Conservation (phyloP, 345 rosid genomes). For the Populus deltoides region DNA sequence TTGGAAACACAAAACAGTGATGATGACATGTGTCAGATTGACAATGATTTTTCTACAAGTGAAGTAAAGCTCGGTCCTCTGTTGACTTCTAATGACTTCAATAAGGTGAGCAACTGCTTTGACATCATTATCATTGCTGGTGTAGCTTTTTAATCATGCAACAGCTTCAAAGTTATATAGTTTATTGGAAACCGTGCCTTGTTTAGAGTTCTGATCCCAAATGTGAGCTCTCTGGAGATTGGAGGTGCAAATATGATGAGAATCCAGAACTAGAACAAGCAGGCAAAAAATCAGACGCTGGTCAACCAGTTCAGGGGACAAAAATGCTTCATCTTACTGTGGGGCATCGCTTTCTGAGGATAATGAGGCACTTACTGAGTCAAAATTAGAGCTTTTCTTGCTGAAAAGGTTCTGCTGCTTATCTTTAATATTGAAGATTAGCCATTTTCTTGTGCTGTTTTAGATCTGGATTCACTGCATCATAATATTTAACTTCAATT, state of each 20-base stretch:
- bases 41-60: constrained; percentile 39
- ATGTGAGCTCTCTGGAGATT: constrained; percentile 47
- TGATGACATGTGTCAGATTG: constrained; percentile 74
- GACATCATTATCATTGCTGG: constrained; percentile 2
- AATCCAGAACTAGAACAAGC: constrained; percentile 38
- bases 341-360: constrained; percentile 61
- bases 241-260: constrained; percentile 45
- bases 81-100: constrained; percentile 30
- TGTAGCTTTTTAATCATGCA: not conserved
- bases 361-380: constrained; percentile 83
- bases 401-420: constrained; percentile 56
- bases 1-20: constrained; percentile 41
- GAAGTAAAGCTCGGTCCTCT: constrained; percentile 27
- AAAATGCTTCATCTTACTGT: constrained; percentile 32
- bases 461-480: constrained; percentile 1
- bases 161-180: not conserved
- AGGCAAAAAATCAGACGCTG: constrained; percentile 20
- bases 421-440: not conserved
- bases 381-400: constrained; percentile 81
- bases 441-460: not conserved
- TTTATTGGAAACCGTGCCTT: constrained; percentile 10
- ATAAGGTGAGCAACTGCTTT: constrained; percentile 37
- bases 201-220: constrained; percentile 50
- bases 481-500: constrained; percentile 15
- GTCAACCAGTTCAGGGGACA: constrained; percentile 21